Evolutionary conservation across 768 basidiomycete species (phyloP).

Genomic region (Lenzites betulinus): DNA sequence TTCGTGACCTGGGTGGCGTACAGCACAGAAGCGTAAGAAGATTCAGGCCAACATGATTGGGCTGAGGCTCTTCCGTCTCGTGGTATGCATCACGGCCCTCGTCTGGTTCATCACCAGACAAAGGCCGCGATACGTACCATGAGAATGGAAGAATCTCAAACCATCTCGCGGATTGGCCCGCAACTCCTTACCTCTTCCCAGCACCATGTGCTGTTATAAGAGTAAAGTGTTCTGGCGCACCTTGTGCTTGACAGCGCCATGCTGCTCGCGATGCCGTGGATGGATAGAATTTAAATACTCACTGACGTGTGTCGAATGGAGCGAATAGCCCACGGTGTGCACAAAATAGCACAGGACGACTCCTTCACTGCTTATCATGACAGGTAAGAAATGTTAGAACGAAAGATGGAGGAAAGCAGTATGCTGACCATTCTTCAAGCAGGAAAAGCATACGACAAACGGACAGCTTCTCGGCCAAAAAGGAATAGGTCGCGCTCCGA

Average conservation of each 20-base stretch:
- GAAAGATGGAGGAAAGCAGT: background rate
- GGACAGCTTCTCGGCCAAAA: background rate
- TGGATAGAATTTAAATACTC: too few relatives aligned
- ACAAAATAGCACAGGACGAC: too few relatives aligned
- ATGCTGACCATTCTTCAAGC: background rate
- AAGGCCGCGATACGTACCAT: slow-evolving; percentile 44
- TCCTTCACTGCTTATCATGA: too few relatives aligned
- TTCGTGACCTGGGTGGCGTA: background rate
- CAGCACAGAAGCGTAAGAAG: background rate
- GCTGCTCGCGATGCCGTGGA: too few relatives aligned
- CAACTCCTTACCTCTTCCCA: background rate
- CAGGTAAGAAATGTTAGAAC: too few relatives aligned
- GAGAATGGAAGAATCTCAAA: slow-evolving; percentile 49
- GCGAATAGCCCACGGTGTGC: too few relatives aligned
- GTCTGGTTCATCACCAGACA: slow-evolving; percentile 17
- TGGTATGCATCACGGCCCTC: slow-evolving; percentile 27
- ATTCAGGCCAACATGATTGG: background rate
- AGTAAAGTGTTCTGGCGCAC: too few relatives aligned
- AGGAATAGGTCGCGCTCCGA: background rate
- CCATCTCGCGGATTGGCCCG: slow-evolving; percentile 18
- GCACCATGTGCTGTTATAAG: background rate
- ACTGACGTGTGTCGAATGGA: too few relatives aligned
- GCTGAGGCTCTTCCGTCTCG: slow-evolving; percentile 35
- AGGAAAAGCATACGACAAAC: background rate
- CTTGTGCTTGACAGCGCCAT: too few relatives aligned